Percentiles rank a stretch among this genome's conserved stretches.
Conservation (phyloP, 352 stramenopile genomes). For the Phytophthora niederhauseri region DNA sequence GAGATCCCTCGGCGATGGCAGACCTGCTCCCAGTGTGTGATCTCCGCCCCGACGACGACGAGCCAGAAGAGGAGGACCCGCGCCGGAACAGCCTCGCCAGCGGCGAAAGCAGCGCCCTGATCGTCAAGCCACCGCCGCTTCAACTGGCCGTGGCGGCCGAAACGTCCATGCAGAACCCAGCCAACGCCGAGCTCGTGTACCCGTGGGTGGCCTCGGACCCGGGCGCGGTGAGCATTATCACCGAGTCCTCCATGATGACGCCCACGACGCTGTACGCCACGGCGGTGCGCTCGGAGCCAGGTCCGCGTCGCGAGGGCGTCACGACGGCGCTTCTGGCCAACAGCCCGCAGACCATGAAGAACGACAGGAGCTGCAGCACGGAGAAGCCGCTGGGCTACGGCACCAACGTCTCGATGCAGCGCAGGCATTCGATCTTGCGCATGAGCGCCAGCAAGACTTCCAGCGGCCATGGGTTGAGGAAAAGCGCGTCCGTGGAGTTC, state of each 20-base stretch:
- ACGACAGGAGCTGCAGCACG: constrained; percentile 4
- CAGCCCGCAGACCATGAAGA: constrained; percentile 13
- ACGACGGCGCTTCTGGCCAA: constrained; percentile 31
- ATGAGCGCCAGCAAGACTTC: constrained; percentile 48
- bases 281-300: constrained; percentile 26
- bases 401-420: constrained; percentile 37
- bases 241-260: constrained; percentile 27
- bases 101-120: constrained; percentile 24
- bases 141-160: constrained; percentile 14
- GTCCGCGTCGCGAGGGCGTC: constrained; percentile 24
- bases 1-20: constrained; percentile 26
- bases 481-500: constrained; percentile 80
- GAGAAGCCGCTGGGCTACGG: constrained; percentile 36
- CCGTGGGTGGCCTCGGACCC: constrained; percentile 28
- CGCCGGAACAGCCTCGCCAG: constrained; percentile 10
- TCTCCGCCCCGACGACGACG: constrained; percentile 24
- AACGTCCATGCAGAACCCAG: constrained; percentile 16
- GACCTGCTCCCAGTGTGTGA: constrained; percentile 25
- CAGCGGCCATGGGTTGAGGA: constrained; percentile 44
- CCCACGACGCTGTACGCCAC: constrained; percentile 24
- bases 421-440: constrained; percentile 66
- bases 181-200: constrained; percentile 34
- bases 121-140: constrained; percentile 36
- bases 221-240: constrained; percentile 22
- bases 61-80: constrained; percentile 45